Conservation (phyloP, 805 yeast genomes). For the Debaryomyces castellii region DNA sequence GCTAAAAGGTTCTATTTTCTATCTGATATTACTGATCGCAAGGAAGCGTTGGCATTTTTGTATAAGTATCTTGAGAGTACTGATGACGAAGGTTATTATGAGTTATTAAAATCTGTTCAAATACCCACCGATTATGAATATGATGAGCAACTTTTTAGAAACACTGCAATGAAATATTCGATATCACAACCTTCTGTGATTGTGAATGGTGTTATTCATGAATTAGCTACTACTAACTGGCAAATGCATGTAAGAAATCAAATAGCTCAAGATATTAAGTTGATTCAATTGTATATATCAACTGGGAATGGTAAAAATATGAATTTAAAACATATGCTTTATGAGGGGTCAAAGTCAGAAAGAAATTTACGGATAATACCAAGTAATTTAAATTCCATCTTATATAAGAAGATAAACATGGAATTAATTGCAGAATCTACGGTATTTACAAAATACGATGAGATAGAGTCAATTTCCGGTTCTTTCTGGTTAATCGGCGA, state of each 20-base stretch:
- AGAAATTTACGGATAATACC: constrained; percentile 48
- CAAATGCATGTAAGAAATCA: constrained; percentile 53
- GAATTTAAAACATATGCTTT: constrained; percentile 40
- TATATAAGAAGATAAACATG: constrained; percentile 28
- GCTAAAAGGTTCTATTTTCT: constrained; percentile 36
- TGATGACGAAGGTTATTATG: constrained; percentile 21
- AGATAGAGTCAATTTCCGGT: constrained; percentile 36
- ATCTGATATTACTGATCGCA: constrained; percentile 24
- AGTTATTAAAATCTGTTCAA: constrained; percentile 17
- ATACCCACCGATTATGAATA: constrained; percentile 16
- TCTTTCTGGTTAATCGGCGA: constrained; percentile 61
- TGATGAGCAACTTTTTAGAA: constrained; percentile 15
- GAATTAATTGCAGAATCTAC: constrained; percentile 25
- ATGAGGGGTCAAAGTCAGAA: constrained; percentile 36
- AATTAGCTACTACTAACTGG: constrained; percentile 52
- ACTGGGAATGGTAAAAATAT: constrained; percentile 21
- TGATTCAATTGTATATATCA: constrained; percentile 26
- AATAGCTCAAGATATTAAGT: constrained; percentile 50
- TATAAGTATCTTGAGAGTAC: constrained; percentile 34
- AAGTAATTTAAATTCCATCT: constrained; percentile 27
- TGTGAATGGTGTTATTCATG: constrained; percentile 70
- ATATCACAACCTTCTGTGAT: constrained; percentile 53
- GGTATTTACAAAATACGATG: constrained; percentile 16
- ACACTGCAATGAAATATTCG: constrained; percentile 28
- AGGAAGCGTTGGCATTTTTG: constrained; percentile 40